Conservation (phyloP, 1,284 basidiomycete genomes). For the Heterobasidion irregulare region DNA sequence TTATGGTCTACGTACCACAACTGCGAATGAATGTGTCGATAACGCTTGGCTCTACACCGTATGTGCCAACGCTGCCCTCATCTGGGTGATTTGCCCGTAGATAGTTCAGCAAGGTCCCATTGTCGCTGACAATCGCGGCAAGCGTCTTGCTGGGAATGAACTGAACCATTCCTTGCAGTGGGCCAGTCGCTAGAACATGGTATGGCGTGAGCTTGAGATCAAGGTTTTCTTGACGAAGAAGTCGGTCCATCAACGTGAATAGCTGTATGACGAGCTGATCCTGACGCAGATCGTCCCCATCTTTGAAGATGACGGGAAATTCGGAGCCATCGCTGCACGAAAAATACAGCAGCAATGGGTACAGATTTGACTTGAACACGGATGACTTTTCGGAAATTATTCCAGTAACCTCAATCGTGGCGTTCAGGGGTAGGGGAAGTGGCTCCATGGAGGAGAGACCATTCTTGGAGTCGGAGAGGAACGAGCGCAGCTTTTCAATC, state of each 20-base stretch:
- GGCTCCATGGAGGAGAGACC: conserved; percentile 69
- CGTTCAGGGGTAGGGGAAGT: conserved; percentile 86
- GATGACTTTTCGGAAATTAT: conserved; percentile 88
- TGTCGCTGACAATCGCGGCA: conserved; percentile 87
- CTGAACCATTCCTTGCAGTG: conserved; percentile 92
- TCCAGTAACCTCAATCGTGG: conserved; percentile 73
- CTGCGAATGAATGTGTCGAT: conserved; percentile 96
- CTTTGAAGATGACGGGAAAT: conserved; percentile 97
- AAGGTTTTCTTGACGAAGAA: conserved; percentile 91
- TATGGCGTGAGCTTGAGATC: conserved; percentile 93
- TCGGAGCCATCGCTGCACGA: conserved; percentile 70
- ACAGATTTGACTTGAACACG: conserved; percentile 97
- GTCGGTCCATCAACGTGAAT: conserved; percentile 94
- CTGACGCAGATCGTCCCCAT: conserved; percentile 97
- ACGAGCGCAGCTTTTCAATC: conserved; percentile 86
- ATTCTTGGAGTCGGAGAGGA: conserved; percentile 82
- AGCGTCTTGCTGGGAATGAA: conserved; percentile 95
- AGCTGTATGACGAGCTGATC: conserved; percentile 97
- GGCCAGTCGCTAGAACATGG: conserved; percentile 89
- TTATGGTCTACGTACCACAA: conserved; percentile 65
- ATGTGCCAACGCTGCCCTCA: conserved; percentile 87
- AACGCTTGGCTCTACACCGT: conserved; percentile 85
- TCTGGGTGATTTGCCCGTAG: conserved; percentile 82
- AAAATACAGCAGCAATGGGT: conserved; percentile 88
- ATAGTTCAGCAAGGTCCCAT: conserved; percentile 89